Evolutionary conservation across 129 eudicot genomes (phyloP), one percentile per base, ranked within the genome.

Genomic region (Escallonia herrerae): DNA sequence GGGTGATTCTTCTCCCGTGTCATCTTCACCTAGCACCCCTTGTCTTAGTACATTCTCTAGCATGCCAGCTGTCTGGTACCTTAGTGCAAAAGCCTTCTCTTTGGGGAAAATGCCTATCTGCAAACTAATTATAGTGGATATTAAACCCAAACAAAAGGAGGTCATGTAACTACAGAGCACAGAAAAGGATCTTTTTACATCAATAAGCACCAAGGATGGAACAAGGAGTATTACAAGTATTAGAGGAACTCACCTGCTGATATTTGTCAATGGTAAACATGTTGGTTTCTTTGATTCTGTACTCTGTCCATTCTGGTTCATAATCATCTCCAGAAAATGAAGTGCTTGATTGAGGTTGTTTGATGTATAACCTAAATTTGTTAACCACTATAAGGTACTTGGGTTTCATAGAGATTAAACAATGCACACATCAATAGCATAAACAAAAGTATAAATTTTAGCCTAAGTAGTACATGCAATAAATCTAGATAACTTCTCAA

Each of bases 31-130:
- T 58, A 91, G 77, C 48, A 91, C 96, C 58, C 96, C 98, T 77
- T 88, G 85, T 68, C 98, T 82, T 65, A 91, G 78, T 58, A 91
- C 89, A 51, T 81, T 91, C 67, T 91, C 98, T 64, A 91, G 63
- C 98, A 91, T 91, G 68, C 96, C 98, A 71, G 98, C 98, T 51
- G 96, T 91, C 77, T 91, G 98, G 67, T 91, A 91, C 78, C 98
- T 85, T 68, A 91, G 66, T 42, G 89, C 86, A 79, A 80, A 91
- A 48, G 98, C 98, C 82, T 84, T 91, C 83, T 87, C 85, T 62
- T 75, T 76, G 38, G 96, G 87, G 61, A 91, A 91, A 72, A 91
- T 85, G 56, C 90, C 84, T 71, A 91, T 83, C 96, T 91, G 98
- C 87, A 88, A 73, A 71, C 96, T 85, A 89, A 84, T 78, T 74